Conservation (phyloP, 1,284 basidiomycete species). For the Peniophora sp. region DNA sequence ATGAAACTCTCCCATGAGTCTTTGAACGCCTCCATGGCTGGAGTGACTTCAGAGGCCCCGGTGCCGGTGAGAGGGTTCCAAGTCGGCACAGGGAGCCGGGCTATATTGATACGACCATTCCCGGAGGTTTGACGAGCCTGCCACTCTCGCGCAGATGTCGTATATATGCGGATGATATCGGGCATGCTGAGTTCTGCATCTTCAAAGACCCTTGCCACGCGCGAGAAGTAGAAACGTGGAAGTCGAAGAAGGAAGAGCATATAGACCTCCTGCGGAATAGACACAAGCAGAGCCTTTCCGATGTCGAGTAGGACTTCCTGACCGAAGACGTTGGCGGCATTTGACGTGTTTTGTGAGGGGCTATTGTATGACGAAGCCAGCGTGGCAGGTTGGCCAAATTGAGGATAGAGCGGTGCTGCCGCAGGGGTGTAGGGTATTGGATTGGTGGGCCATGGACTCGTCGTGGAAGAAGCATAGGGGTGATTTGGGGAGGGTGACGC, state of each 20-base stretch:
- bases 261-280: conserved; percentile 53
- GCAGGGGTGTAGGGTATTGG: too few relatives aligned
- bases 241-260: conserved; percentile 56
- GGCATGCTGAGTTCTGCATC: conserved; percentile 68
- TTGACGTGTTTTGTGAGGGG: too few relatives aligned
- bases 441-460: too few relatives aligned
- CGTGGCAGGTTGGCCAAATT: too few relatives aligned
- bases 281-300: conserved; percentile 30
- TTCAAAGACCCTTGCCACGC: conserved; percentile 65
- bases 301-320: too few relatives aligned
- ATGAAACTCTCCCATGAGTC: conserved; percentile 67
- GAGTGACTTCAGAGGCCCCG: conserved; percentile 42
- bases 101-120: background rate
- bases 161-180: conserved; percentile 56
- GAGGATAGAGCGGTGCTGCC: too few relatives aligned
- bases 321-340: too few relatives aligned
- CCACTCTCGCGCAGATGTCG: conserved; percentile 10
- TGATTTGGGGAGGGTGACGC: too few relatives aligned
- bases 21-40: conserved; percentile 57
- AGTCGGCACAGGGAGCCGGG: conserved; percentile 35
- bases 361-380: too few relatives aligned
- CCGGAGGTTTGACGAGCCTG: conserved; percentile 16
- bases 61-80: background rate
- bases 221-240: conserved; percentile 65
- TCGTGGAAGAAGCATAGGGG: too few relatives aligned